Evolutionary conservation across 768 basidiomycete genomes (phyloP), one percentile per base, ranked within the genome.

Genomic region (Xerocomus spinulosus): DNA sequence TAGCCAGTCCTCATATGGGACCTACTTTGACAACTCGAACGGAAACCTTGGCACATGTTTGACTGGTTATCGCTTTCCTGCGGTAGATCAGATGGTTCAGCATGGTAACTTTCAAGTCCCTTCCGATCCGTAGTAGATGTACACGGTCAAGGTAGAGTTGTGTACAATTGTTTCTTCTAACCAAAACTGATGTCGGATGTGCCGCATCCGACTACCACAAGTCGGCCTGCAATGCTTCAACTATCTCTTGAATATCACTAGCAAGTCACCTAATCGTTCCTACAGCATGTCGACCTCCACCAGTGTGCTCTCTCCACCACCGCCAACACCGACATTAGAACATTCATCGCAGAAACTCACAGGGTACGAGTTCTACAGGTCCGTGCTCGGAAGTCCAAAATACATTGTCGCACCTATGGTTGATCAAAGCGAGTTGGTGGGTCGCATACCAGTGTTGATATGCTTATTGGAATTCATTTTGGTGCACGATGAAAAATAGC

Each of bases 361-460:
- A 10, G 93, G 92, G 3, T 93, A 92, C 58, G 85, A 92, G 4
- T 89, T 96, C 57, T 96, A 92, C 60, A 72, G 72, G 21, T 71
- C 82, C 47, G 79, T 90, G 1, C 74, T 97, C 21, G 86, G 88
- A 8, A 85, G 83, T 59, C 90, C 95, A 9, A 92, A 87, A 68
- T 86, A 80, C 60, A 79, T 98, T 33, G 91, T 97, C 15, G 95
- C 92, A 9, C 96, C 96, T 15, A 99, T 99, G 96, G 96, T 98
- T 0, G 96, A 98, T 66, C 92, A 96, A 71, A 91, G 87, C 61
- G 95, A 97, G 67, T 76, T 97, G 66, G 94, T 96, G 58, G 58
- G 87, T 77, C 10, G 28, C 9, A 30, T 13, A 4, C 21, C 20
- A 1, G n/a, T n/a, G n/a, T n/a, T n/a, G n/a, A n/a, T n/a, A n/a